Conservation (phyloP, 805 yeast species). For the Candida maesae region DNA sequence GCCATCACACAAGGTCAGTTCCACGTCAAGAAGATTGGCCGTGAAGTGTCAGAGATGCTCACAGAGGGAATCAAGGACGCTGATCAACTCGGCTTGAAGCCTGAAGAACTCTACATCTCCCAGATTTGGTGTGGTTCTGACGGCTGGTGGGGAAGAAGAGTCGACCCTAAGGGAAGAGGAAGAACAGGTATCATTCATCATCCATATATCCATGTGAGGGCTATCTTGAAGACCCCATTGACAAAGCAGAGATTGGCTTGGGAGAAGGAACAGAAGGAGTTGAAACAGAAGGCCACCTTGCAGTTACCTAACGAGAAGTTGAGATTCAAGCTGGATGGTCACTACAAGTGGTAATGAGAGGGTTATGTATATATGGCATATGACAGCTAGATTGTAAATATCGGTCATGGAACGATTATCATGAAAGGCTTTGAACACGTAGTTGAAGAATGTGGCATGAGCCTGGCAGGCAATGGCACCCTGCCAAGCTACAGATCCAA, state of each 20-base stretch:
- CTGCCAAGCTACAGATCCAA: no score
- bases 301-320: constrained; percentile 42
- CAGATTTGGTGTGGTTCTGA: constrained; percentile 93
- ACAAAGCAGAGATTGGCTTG: constrained; percentile 57
- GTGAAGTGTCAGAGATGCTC: constrained; percentile 73
- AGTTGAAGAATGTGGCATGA: no score
- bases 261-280: constrained; percentile 50
- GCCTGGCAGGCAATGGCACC: no score
- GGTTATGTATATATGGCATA: background rate
- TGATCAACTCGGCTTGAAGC: constrained; percentile 38
- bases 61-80: constrained; percentile 72
- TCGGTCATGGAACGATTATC: background rate
- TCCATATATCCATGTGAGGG: constrained; percentile 76
- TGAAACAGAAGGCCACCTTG: constrained; percentile 49
- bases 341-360: constrained; percentile 48
- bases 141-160: constrained; percentile 64
- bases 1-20: constrained; percentile 95
- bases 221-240: constrained; percentile 64
- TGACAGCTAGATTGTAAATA: background rate
- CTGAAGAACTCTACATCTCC: constrained; percentile 62
- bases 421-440: no score
- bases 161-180: constrained; percentile 88
- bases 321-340: constrained; percentile 48
- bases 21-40: constrained; percentile 70
- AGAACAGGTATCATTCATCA: constrained; percentile 76